Evolutionary conservation across 495 filamentous ascomycete genomes (phyloP), one percentile per base, ranked within the genome.

Genomic region (Pyronema omphalodes): DNA sequence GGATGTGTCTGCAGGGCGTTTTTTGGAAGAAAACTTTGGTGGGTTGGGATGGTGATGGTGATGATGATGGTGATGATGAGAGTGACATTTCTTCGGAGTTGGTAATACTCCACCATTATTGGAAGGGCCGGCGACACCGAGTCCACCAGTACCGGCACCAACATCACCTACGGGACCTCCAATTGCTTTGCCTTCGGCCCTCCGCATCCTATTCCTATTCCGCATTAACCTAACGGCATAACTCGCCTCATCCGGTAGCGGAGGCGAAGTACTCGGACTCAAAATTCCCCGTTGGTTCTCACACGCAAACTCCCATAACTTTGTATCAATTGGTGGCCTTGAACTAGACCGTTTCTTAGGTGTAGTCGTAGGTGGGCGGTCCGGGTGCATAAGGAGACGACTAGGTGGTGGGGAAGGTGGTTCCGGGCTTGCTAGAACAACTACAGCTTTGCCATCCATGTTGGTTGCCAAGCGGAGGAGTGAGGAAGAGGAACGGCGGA

Each of bases 231-330:
- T 53, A n/a, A 64, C 49, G 12, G 61, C 61, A 39, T 63, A 54
- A 18, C 55, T 63, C 14, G 60, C 61, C 34, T 63, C 57, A 3
- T 57, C 37, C n/a, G 61, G 61, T 17, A 64, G 57, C 19, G 43
- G 35, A 4, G 48, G 53, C 17, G 61, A 40, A 34, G 44, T 54
- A 36, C 36, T 52, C 12, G 61, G 60, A 1, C 54, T 57, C 35
- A 54, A 60, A 37, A 64, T 63, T 48, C 59, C 62, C 1, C 57
- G 53, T 37, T 65, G 62, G 48, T 65, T 65, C 44, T 65, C 62
- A 41, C 62, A 65, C 35, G 55, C 65, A 23, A 65, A 65, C 49
- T 65, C 62, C 62, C 62, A 65, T 23, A 65, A 52, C 37, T 55
- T 64, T 23, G 56, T 65, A 14, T 65, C 62, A n/a, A 61, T 45